Percentiles rank a stretch among this genome's conserved stretches.
These are phyloP conservation scores for Austroboletus olivaceoglutinosus DNA, from an alignment of 1,284 basidiomycete genomes.

Conservation along the genomic window DNA sequence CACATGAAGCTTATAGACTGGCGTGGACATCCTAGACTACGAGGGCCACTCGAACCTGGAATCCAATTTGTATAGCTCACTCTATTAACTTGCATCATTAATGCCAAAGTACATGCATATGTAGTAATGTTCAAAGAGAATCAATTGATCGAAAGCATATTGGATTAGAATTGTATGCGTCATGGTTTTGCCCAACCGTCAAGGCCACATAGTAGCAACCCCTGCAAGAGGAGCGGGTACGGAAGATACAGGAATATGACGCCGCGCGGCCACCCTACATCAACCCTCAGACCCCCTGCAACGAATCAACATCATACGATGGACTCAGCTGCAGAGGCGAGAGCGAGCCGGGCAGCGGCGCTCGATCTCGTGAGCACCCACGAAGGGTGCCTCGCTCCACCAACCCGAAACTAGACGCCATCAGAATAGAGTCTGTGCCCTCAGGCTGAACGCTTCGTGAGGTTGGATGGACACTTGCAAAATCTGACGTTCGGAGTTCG, in stretches of 20 bases:
- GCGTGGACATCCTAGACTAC: too few species aligned
- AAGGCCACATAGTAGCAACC: slow-evolving; percentile 71
- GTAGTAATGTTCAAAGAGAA: background rate
- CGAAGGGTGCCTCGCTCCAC: slow-evolving; percentile 65
- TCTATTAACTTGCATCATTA: too few species aligned
- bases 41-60: too few species aligned
- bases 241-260: slow-evolving; percentile 78
- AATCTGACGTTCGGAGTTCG: slow-evolving; percentile 7
- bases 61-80: too few species aligned
- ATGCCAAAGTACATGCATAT: background rate
- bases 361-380: slow-evolving; percentile 69
- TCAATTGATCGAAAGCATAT: background rate
- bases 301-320: slow-evolving; percentile 51
- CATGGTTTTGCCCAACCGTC: slow-evolving; percentile 80
- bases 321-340: slow-evolving; percentile 38
- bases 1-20: too few species aligned
- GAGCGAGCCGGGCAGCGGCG: slow-evolving; percentile 37
- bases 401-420: slow-evolving; percentile 60
- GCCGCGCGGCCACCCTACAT: slow-evolving; percentile 44
- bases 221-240: slow-evolving; percentile 43
- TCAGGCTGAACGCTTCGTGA: slow-evolving; percentile 39
- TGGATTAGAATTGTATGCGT: slow-evolving; percentile 48
- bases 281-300: slow-evolving; percentile 38
- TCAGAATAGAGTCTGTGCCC: slow-evolving; percentile 29
- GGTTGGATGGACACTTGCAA: slow-evolving; percentile 47